Evolutionary conservation across 129 eudicot genomes (phyloP).

Genomic region (Artemisia tridentata): DNA sequence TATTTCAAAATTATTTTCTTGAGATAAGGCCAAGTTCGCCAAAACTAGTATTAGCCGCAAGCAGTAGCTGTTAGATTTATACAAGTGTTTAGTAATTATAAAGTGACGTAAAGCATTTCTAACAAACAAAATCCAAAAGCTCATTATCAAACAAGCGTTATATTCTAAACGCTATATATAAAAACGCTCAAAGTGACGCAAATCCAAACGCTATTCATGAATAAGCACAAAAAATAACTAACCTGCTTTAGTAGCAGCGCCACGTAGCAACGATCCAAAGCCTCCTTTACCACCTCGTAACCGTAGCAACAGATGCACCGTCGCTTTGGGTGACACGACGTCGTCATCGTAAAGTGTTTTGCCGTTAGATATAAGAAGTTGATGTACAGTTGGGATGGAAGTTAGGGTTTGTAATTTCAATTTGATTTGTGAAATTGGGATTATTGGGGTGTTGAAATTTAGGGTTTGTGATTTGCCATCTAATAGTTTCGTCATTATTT

Average conservation of each 20-base stretch:
- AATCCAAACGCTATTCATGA: too few relatives aligned
- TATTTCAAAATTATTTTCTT: too few relatives aligned
- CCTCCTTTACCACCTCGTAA: conserved; percentile 97
- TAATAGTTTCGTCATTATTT: conserved; percentile 54
- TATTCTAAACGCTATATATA: too few relatives aligned
- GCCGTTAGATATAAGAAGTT: conserved; percentile 48
- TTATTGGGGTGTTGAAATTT: conserved; percentile 45
- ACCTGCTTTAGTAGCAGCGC: conserved; percentile 85
- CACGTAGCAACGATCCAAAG: conserved; percentile 86
- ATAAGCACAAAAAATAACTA: too few relatives aligned
- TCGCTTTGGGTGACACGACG: conserved; percentile 16
- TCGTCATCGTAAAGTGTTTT: conserved; percentile 36
- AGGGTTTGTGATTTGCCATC: conserved; percentile 60
- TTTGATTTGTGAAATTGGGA: conserved; percentile 46
- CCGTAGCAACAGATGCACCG: conserved; percentile 47
- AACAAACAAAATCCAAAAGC: too few relatives aligned
- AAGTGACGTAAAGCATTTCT: too few relatives aligned
- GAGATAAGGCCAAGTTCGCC: too few relatives aligned
- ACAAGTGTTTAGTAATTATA: too few relatives aligned
- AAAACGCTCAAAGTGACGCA: too few relatives aligned
- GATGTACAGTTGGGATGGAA: conserved; percentile 50
- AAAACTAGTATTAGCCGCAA: too few relatives aligned
- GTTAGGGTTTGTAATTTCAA: conserved; percentile 51
- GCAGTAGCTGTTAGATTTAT: too few relatives aligned
- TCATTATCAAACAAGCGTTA: too few relatives aligned